A percentile compares a stretch with the other conserved stretches of the same genome.
These are phyloP conservation scores for Pythium volutum DNA, from an alignment of 352 stramenopile genomes.

Conservation along the genomic window DNA sequence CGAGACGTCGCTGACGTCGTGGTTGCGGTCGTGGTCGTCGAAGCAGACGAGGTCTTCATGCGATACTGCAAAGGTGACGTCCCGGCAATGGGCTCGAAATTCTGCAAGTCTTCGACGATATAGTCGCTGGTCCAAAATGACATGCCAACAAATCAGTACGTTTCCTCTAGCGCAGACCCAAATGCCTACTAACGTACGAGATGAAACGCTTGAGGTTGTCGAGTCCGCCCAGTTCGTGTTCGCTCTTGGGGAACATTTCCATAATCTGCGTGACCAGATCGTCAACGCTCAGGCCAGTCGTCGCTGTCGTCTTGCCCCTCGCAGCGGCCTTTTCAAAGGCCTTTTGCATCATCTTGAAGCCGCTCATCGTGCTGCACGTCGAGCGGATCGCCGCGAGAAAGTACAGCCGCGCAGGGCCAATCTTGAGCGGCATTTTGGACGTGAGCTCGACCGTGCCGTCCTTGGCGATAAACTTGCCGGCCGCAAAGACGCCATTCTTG, in stretches of 20 bases:
- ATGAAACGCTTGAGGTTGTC: constrained; percentile 67
- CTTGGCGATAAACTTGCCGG: constrained; percentile 67
- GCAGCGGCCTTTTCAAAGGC: constrained; percentile 76
- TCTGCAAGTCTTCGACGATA: constrained; percentile 35
- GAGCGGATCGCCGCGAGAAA: constrained; percentile 73
- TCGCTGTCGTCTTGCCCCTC: constrained; percentile 24
- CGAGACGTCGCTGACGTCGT: neutral
- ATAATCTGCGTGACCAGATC: constrained; percentile 74
- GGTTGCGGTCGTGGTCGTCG: neutral
- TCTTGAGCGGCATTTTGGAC: constrained; percentile 78
- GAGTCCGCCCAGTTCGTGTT: constrained; percentile 69
- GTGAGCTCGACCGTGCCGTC: constrained; percentile 65
- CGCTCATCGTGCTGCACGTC: constrained; percentile 77
- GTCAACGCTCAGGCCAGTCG: constrained; percentile 41
- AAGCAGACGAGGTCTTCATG: constrained; percentile 13
- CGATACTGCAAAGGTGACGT: constrained; percentile 29
- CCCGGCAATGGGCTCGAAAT: constrained; percentile 26
- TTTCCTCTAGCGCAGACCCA: neutral
- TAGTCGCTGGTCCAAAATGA: constrained; percentile 24
- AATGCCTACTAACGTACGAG: constrained; percentile 59
- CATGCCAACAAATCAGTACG: neutral
- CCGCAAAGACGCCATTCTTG: constrained; percentile 80
- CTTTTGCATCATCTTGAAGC: constrained; percentile 77
- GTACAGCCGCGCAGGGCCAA: constrained; percentile 69
- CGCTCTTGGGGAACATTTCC: constrained; percentile 68